Base-by-base conservation (phyloP, 2,329 filamentous ascomycete species). In the Huntiella abstrusa region DNA sequence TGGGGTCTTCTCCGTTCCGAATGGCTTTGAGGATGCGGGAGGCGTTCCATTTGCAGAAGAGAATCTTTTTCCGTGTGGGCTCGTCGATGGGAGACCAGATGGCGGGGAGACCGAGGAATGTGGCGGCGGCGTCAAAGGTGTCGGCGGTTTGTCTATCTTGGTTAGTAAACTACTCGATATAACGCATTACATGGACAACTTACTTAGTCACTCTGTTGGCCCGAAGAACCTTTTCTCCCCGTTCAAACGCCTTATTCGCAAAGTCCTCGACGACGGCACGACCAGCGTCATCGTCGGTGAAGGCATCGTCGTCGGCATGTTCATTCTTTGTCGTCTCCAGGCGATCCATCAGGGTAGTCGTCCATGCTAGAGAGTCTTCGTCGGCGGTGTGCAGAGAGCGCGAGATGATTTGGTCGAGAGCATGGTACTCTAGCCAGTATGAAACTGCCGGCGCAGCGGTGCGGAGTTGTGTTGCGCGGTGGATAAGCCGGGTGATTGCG, bases 381-480 rank as follows among this genome's bases (percentile, higher is more conserved):
- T 91, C 82, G 54, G 70, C 65, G 50, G 72, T 79, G 63, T 96
- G 88, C 36, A 96, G 73, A 39, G 77, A 71, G 58, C 80, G 83
- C 45, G 73, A 70, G 11, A 98, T 75, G 54, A 98, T 92, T 58
- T 92, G 83, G 56, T 96, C 86, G 41, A 94, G 82, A 19, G 91
- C 83, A 70, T 84, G 91, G 62, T 91, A 94, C 57, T 92, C 80
- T 60, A 88, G 91, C 86, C 88, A 96, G 62, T 96, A 98, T 52
- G 87, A 73, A 54, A 96, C 73, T 50, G 91, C 83, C 6, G 91
- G 91, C 62, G 88, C 91, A 57, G 78, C 75, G 49, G 72, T 72
- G 59, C 88, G 82, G 42, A 98, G 73, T 65, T 98, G 88, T 33
- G 75, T 73, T 33, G 85, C 88, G 56, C 88, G 77, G 46, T 79